Conservation (phyloP, 2,329 filamentous ascomycete species). For the Lasiodiplodia gonubiensis region DNA sequence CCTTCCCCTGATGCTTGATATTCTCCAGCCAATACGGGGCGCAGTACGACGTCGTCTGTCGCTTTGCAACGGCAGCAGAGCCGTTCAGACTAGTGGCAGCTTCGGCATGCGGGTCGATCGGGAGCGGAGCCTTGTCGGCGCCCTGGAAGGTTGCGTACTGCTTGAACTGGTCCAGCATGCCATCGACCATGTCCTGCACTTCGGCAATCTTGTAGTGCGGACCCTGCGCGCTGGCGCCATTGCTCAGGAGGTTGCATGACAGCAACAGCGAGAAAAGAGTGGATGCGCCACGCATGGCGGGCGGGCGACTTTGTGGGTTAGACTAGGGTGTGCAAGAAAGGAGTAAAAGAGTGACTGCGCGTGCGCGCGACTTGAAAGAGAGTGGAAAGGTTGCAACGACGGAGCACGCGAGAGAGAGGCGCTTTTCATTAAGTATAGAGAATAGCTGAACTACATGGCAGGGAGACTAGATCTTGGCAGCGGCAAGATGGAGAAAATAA, state of each 20-base stretch:
- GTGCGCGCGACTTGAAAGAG: background rate
- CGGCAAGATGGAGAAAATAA: background rate
- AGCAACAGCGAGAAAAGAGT: constrained; percentile 2
- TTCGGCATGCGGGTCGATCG: constrained; percentile 1
- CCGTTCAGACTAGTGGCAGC: background rate
- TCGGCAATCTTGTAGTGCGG: constrained; percentile 21
- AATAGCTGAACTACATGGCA: background rate
- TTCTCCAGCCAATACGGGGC: constrained; percentile 49
- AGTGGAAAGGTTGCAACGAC: background rate
- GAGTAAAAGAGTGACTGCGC: constrained; percentile 8
- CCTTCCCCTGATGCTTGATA: constrained; percentile 50
- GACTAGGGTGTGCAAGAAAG: background rate
- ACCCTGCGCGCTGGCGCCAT: constrained; percentile 3
- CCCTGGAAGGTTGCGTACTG: constrained; percentile 11
- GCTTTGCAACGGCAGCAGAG: background rate
- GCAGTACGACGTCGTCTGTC: constrained; percentile 29
- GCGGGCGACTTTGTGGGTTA: background rate
- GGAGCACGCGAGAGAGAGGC: background rate
- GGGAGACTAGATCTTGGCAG: background rate
- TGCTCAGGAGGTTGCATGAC: background rate
- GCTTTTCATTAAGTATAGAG: background rate
- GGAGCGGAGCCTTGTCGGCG: background rate
- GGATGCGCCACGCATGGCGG: constrained; percentile 20
- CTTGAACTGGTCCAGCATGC: constrained; percentile 24
- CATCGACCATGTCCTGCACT: constrained; percentile 13